Conservation (phyloP, 1,284 basidiomycete genomes). For the Trametes hirsuta region DNA sequence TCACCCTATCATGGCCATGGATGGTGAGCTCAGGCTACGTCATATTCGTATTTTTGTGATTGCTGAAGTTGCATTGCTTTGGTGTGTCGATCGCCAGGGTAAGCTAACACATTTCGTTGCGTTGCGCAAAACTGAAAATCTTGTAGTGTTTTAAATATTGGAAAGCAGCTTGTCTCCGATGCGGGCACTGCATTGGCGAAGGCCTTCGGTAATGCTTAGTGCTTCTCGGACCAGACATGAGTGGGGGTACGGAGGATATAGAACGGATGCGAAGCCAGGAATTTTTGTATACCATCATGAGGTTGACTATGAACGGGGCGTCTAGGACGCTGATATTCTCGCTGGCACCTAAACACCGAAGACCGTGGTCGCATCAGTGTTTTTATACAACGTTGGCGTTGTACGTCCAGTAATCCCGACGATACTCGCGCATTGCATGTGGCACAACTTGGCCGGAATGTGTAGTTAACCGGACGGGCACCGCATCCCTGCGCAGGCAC, state of each 20-base stretch:
- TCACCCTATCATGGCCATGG: slow-evolving; percentile 74
- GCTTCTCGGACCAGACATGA: too few relatives aligned
- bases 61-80: not conserved
- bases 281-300: too few relatives aligned
- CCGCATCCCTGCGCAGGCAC: slow-evolving; percentile 3
- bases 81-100: slow-evolving; percentile 18
- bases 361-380: too few relatives aligned
- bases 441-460: too few relatives aligned
- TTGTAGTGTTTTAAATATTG: slow-evolving; percentile 50
- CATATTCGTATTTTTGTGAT: not conserved
- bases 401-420: too few relatives aligned
- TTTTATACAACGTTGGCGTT: too few relatives aligned
- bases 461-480: not conserved
- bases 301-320: too few relatives aligned
- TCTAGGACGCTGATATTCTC: too few relatives aligned
- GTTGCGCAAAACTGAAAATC: slow-evolving; percentile 9
- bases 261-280: too few relatives aligned
- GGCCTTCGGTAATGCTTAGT: slow-evolving; percentile 40
- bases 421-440: too few relatives aligned
- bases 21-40: slow-evolving; percentile 45
- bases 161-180: slow-evolving; percentile 57
- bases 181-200: slow-evolving; percentile 51
- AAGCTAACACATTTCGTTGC: slow-evolving; percentile 9
- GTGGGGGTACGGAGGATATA: too few relatives aligned
- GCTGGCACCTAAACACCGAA: too few relatives aligned